Conservation (phyloP, 192 early-diverging fungal genomes). For the Coemansia reversa region DNA sequence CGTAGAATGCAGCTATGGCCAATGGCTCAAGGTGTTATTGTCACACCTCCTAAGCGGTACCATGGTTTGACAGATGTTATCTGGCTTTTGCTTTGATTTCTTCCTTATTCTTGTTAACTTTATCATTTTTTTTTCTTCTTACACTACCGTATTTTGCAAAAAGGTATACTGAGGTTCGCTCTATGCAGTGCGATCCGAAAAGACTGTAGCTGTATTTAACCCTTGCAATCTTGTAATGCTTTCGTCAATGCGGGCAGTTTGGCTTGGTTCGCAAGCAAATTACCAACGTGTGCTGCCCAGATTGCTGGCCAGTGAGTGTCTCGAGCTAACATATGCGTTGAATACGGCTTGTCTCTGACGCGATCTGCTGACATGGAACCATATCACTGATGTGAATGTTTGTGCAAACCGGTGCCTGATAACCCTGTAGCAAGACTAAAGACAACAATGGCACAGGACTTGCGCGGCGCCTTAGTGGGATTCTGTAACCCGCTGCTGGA, state of each 20-base stretch:
- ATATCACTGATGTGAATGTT: neutral
- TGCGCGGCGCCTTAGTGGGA: conserved; percentile 71
- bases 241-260: neutral
- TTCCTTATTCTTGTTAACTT: neutral
- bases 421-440: neutral
- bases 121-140: neutral
- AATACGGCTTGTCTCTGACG: neutral
- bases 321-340: neutral
- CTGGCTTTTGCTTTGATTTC: neutral
- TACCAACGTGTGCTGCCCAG: neutral
- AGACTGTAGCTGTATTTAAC: neutral
- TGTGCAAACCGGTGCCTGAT: neutral
- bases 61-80: neutral
- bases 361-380: neutral
- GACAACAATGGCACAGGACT: conserved; percentile 37
- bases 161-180: neutral
- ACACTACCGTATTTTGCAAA: neutral
- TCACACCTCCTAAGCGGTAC: neutral
- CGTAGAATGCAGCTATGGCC: too few species aligned
- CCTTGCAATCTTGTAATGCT: neutral
- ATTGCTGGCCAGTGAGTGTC: conserved; percentile 14
- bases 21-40: neutral
- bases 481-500: conserved; percentile 98
- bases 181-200: neutral
- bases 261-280: neutral